Percentiles rank a stretch among this genome's conserved stretches.
Conservation (phyloP, 306 rosid species). For the Crataegus laevigata region DNA sequence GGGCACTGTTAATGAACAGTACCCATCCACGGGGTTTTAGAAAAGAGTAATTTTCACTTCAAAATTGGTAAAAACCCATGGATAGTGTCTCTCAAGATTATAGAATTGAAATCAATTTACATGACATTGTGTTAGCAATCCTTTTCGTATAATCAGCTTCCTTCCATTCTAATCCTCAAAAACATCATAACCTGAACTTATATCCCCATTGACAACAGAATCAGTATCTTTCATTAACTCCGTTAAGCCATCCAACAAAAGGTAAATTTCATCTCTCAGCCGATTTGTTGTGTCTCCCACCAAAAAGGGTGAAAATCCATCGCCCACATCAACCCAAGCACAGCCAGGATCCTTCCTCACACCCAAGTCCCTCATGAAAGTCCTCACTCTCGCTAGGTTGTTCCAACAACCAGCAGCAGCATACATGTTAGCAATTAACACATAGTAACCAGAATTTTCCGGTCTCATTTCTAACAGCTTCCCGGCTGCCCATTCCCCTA, state of each 20-base stretch:
- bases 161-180: conserved; percentile 24
- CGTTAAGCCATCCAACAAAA: conserved; percentile 56
- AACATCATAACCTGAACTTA: conserved; percentile 20
- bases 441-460: conserved; percentile 67
- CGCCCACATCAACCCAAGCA: conserved; percentile 70
- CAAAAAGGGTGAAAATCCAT: conserved; percentile 46
- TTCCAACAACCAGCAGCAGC: conserved; percentile 79
- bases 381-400: conserved; percentile 62
- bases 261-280: conserved; percentile 34
- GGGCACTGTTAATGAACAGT: no score
- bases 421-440: conserved; percentile 85
- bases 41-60: no score
- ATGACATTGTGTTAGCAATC: no score
- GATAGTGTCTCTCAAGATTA: no score
- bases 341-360: conserved; percentile 74
- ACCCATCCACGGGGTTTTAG: no score
- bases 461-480: conserved; percentile 71
- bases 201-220: conserved; percentile 21
- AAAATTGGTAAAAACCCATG: no score
- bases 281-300: conserved; percentile 63
- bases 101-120: no score
- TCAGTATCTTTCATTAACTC: conserved; percentile 57
- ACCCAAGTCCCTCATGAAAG: conserved; percentile 70
- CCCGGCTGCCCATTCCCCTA: conserved; percentile 89
- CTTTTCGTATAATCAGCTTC: background rate